Evolutionary conservation across 2,329 filamentous ascomycete genomes (phyloP), one percentile per base, ranked within the genome.

Genomic region (Trichoderma polysporum): DNA sequence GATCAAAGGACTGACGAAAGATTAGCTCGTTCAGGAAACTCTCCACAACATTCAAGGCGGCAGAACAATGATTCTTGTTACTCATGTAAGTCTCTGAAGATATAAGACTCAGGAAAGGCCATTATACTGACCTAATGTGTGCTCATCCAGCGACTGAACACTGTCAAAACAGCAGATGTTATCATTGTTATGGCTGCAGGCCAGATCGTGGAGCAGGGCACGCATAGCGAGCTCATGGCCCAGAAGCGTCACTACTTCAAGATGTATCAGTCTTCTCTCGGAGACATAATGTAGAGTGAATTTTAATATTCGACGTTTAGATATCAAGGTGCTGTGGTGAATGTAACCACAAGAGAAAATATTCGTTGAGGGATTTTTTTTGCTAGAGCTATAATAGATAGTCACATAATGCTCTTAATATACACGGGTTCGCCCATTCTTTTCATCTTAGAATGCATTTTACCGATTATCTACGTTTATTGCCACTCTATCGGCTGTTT

Each of bases 211-310:
- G 66, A 67, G 66, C 35, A 57, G 22, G 66, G 58, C 13, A 56
- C 66, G 4, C 66, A 67, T 22, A 33, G 10, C 47, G 56, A 66
- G 56, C 37, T 66, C 17, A 53, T 68, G 66, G 66, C 50, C 6
- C 33, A 13, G 6, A 22, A 45, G 2, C 60, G 66, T 13, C 52
- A 53, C 10, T 68, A 68, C 27, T 65, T 59, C 17, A 65, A 58
- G 37, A 57, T 68, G 61, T 49, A 66, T 22, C 65, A 66, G 31
- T 35, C 57, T 12, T 39, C 65, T 27, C 57, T 19, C 3, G 57
- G 17, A 27, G 65, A 66, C 2, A 31, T 17, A n/a, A 13, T 61
- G 10, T 37, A 39, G 10, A 9, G 22, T 41, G 54, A 22, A 27
- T 29, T 19, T 19, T 35, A 2, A 39, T 37, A 13, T 56, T 19